Percentiles rank a stretch among this genome's conserved stretches.
Evolutionary conservation across 192 early-diverging fungal species (phyloP).

Genomic region (Chytriomyces confervae): DNA sequence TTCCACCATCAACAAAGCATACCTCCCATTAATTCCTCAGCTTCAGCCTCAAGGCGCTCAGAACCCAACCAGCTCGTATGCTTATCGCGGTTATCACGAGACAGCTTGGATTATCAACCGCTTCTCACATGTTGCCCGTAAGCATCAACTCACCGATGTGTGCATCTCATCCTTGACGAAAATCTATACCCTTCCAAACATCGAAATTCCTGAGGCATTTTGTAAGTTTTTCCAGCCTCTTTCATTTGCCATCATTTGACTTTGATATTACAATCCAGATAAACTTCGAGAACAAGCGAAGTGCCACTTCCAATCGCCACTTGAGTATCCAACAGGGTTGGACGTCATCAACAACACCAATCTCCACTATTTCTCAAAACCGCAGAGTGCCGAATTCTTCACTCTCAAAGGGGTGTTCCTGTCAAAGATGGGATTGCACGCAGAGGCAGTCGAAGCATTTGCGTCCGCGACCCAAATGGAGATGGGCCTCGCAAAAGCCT

Average conservation of each 20-base stretch:
- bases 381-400: constrained; percentile 98
- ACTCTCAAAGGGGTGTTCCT: constrained; percentile 95
- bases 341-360: constrained; percentile 99
- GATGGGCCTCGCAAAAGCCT: constrained; percentile 85
- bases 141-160: constrained; percentile 94
- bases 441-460: constrained; percentile 90
- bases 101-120: constrained; percentile 99
- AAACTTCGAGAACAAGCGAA: constrained; percentile 98
- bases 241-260: constrained; percentile 7
- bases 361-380: constrained; percentile 87
- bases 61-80: constrained; percentile 77
- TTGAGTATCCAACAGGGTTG: constrained; percentile 87
- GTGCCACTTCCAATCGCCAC: constrained; percentile 89
- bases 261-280: constrained; percentile 40
- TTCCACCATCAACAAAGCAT: constrained; percentile 90
- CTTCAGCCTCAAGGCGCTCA: constrained; percentile 39
- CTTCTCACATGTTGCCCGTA: constrained; percentile 95
- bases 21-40: constrained; percentile 78
- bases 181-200: constrained; percentile 99
- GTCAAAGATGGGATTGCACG: constrained; percentile 80
- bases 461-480: constrained; percentile 91
- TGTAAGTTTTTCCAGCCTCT: constrained; percentile 15
- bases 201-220: constrained; percentile 99
- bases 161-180: constrained; percentile 86
- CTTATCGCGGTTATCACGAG: constrained; percentile 98